Base-by-base conservation (phyloP, 1,284 basidiomycete genomes). In the Trichosporon sp. region DNA sequence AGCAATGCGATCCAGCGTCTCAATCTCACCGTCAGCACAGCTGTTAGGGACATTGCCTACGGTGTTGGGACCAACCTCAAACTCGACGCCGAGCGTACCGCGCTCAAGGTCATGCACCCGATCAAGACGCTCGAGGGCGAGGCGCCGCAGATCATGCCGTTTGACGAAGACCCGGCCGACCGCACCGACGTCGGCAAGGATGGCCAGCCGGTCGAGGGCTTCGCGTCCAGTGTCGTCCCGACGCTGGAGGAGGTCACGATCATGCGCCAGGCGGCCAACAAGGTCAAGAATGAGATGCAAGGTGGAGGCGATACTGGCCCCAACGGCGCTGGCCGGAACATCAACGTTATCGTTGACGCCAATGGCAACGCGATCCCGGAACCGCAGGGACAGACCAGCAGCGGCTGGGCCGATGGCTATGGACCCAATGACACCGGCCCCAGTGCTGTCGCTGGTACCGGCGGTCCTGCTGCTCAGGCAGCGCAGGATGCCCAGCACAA, bases 221-320 rank as follows among this genome's bases (percentile, higher is more conserved):
- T 92, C 79, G 87, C 90, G 0, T 88, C 88, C 74, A 85, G 89
- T 0, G 85, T 88, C 8, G 88, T 92, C 0, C 91, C 92, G 0
- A 91, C 89, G 0, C 79, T 92, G 5, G 92, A 93, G 79, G 91
- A 92, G 83, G 89, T 90, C 80, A 86, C 85, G 0, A 84, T 91
- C 31, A 63, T 63, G 59, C 59, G 59, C 32, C 59, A 63, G 31
- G 59, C 59, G 14, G 59, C 59, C 16, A 4, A 35, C 19, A 63
- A 35, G 59, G 16, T 8, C 59, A 8, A 2, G 14, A 63, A 35
- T 14, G 31, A 46, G 54, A 21, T 76, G 32, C 14, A n/a, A 32
- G 14, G 59, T 14, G 16, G 37, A 16, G 43, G 16, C 43, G 32
- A 63, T 19, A 32, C 56, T 7, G 56, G 56, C 14, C 19, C 31